Percentiles rank a stretch among this genome's conserved stretches.
These are phyloP conservation scores for Candida dubliniensis DNA, from an alignment of 1,139 yeast genomes.

Conservation along the genomic window DNA sequence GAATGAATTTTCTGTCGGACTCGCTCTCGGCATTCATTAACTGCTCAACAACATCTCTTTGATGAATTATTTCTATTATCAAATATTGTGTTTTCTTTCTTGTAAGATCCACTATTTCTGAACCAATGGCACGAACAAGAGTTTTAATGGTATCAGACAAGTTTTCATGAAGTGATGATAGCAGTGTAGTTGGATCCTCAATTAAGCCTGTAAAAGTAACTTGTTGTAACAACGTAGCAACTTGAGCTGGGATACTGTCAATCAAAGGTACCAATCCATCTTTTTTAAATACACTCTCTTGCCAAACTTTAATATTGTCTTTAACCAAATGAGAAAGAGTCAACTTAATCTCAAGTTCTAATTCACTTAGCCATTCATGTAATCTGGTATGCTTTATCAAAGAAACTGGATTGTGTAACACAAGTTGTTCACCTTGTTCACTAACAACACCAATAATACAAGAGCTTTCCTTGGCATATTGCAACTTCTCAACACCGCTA, in stretches of 20 bases:
- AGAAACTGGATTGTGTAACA: slow-evolving; percentile 45
- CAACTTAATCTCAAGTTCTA: slow-evolving; percentile 55
- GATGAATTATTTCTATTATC: slow-evolving; percentile 68
- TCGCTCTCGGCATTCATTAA: slow-evolving; percentile 20
- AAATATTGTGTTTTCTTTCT: slow-evolving; percentile 57
- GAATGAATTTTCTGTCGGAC: slow-evolving; percentile 22
- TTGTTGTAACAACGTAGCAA: slow-evolving; percentile 57
- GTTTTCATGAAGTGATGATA: slow-evolving; percentile 6
- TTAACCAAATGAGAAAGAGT: slow-evolving; percentile 41
- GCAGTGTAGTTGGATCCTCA: neutral
- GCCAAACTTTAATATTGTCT: slow-evolving; percentile 11
- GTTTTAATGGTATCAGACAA: slow-evolving; percentile 13
- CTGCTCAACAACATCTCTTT: slow-evolving; percentile 40
- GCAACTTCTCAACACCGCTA: slow-evolving; percentile 56
- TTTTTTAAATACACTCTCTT: slow-evolving; percentile 13
- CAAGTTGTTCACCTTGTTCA: slow-evolving; percentile 61
- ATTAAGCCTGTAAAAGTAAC: slow-evolving; percentile 52
- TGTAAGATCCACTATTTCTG: slow-evolving; percentile 28
- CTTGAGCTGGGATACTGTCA: slow-evolving; percentile 54
- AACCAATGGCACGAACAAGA: slow-evolving; percentile 18
- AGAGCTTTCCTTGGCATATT: slow-evolving; percentile 35
- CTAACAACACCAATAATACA: slow-evolving; percentile 54
- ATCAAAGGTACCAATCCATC: slow-evolving; percentile 8
- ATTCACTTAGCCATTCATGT: slow-evolving; percentile 61
- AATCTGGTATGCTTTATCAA: slow-evolving; percentile 43